A percentile compares a stretch with the other conserved stretches of the same genome.
Conservation (phyloP, 1,284 basidiomycete genomes). For the Tylopilus microsporus region DNA sequence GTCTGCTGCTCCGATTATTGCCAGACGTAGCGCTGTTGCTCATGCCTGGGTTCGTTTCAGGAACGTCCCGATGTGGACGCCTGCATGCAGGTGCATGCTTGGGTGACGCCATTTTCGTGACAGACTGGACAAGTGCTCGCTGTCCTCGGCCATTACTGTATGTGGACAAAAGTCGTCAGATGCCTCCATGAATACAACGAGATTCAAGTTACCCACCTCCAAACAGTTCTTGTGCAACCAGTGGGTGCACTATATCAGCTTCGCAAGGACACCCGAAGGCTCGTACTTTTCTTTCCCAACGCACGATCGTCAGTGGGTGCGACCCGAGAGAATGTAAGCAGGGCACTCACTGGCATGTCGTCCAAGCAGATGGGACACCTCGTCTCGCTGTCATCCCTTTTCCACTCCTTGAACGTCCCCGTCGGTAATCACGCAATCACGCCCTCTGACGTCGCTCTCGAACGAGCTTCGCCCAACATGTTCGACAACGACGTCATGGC, state of each 20-base stretch:
- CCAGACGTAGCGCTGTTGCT: slow-evolving; percentile 4
- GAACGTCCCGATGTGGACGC: slow-evolving; percentile 11
- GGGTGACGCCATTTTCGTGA: slow-evolving; percentile 39
- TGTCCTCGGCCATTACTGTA: slow-evolving; percentile 61
- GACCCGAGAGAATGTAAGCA: background rate
- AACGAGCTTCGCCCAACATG: slow-evolving; percentile 59
- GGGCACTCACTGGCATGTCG: slow-evolving; percentile 61
- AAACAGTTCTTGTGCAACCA: slow-evolving; percentile 74
- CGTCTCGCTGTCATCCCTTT: slow-evolving; percentile 54
- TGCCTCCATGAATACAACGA: background rate
- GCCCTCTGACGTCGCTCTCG: slow-evolving; percentile 55
- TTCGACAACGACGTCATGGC: slow-evolving; percentile 53
- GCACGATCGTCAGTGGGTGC: too few relatives aligned
- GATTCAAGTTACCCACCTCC: slow-evolving; percentile 41
- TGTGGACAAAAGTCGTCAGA: background rate
- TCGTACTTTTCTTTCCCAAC: slow-evolving; percentile 46
- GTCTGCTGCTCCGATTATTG: slow-evolving; percentile 5
- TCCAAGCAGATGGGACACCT: slow-evolving; percentile 77
- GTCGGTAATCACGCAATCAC: slow-evolving; percentile 55
- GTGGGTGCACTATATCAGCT: slow-evolving; percentile 63
- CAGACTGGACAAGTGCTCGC: slow-evolving; percentile 68
- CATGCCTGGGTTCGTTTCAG: slow-evolving; percentile 9
- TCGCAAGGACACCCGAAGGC: slow-evolving; percentile 52
- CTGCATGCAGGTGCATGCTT: slow-evolving; percentile 24
- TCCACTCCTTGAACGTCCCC: slow-evolving; percentile 64